These are phyloP conservation scores for Steccherinum ochraceum DNA, from an alignment of 768 basidiomycete species.

Conservation along the genomic window DNA sequence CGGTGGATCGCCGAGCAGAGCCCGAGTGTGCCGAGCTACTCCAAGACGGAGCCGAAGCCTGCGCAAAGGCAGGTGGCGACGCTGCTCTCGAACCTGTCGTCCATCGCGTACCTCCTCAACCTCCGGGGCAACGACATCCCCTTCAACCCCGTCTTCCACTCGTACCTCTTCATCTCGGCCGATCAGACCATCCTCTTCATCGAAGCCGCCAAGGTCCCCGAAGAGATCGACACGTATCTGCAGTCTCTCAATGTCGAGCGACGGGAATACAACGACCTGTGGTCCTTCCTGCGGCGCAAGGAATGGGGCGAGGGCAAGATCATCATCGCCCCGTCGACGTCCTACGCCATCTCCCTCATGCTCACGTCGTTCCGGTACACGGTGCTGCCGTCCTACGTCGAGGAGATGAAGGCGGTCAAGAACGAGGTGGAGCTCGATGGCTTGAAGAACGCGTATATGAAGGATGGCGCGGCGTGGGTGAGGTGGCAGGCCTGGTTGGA, in stretches of 20 bases:
- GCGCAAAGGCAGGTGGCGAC: slow-evolving; percentile 61
- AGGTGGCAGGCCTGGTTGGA: slow-evolving; percentile 92
- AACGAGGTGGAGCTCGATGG: slow-evolving; percentile 83
- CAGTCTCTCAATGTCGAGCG: slow-evolving; percentile 48
- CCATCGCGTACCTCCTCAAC: slow-evolving; percentile 84
- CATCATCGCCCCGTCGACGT: slow-evolving; percentile 66
- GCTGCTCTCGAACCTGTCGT: slow-evolving; percentile 62
- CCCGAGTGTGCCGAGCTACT: slow-evolving; percentile 53
- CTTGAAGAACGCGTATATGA: slow-evolving; percentile 73
- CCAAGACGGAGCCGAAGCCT: slow-evolving; percentile 53
- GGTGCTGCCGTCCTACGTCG: slow-evolving; percentile 60
- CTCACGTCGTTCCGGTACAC: slow-evolving; percentile 79
- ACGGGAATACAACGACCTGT: slow-evolving; percentile 69
- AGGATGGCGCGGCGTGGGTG: slow-evolving; percentile 84
- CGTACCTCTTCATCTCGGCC: slow-evolving; percentile 72
- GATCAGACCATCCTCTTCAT: slow-evolving; percentile 69
- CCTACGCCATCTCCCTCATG: slow-evolving; percentile 82
- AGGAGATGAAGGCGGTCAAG: slow-evolving; percentile 82
- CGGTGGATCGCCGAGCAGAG: slow-evolving; percentile 63
- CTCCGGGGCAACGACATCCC: slow-evolving; percentile 87
- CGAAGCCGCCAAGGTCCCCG: slow-evolving; percentile 57
- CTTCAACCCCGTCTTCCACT: slow-evolving; percentile 87
- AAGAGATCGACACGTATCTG: slow-evolving; percentile 54
- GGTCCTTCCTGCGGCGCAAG: slow-evolving; percentile 68
- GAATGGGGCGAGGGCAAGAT: slow-evolving; percentile 81